Conservation (phyloP, 108 stramenopile species). For the Fistulifera solaris region DNA sequence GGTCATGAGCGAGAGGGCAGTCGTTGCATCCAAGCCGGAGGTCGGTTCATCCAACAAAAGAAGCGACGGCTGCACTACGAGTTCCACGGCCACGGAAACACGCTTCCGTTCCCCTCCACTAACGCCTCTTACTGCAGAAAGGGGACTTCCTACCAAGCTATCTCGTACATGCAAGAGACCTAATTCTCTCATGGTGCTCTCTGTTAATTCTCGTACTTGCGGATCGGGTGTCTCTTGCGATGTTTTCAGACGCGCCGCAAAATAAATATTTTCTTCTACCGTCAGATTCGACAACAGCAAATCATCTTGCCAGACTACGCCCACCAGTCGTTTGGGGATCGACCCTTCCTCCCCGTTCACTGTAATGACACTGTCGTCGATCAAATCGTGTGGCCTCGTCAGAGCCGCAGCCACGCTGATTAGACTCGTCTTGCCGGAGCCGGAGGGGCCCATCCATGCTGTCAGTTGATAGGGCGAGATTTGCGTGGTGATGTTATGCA, state of each 20-base stretch:
- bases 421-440: constrained; percentile 63
- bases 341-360: constrained; percentile 46
- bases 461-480: constrained; percentile 48
- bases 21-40: constrained; percentile 66
- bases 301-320: constrained; percentile 85
- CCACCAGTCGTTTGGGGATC: constrained; percentile 60
- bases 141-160: constrained; percentile 43
- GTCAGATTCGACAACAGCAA: constrained; percentile 72
- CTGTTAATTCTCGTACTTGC: constrained; percentile 39
- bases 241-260: constrained; percentile 71
- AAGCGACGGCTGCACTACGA: constrained; percentile 68
- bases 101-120: constrained; percentile 84
- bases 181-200: constrained; percentile 47
- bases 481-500: constrained; percentile 46
- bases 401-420: constrained; percentile 51
- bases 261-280: constrained; percentile 72
- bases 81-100: constrained; percentile 68
- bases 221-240: constrained; percentile 20
- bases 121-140: constrained; percentile 46
- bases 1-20: constrained; percentile 52
- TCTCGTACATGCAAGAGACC: constrained; percentile 47
- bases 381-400: constrained; percentile 25
- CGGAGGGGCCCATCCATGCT: constrained; percentile 78
- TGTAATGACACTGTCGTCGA: constrained; percentile 28
- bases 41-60: constrained; percentile 79